Percentiles rank a stretch among this genome's conserved stretches.
phyloP scores from a whole-genome alignment of 169 alveolate genomes.

The Plasmodium sp. region DNA sequence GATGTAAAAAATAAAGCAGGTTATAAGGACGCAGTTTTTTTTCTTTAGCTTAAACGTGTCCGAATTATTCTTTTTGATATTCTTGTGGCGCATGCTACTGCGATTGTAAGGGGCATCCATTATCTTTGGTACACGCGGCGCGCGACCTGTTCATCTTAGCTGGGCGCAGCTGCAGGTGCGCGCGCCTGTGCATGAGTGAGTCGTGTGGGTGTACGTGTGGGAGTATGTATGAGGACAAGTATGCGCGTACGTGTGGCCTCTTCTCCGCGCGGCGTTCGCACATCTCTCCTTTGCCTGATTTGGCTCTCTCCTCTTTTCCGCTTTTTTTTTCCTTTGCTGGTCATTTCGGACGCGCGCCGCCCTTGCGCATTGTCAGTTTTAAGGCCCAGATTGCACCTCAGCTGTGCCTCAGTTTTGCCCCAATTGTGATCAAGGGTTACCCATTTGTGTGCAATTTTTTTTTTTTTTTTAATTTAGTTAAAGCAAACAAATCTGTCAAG shows the following conservation, averaged over 20 bases:
- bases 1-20: slow-evolving; percentile 34
- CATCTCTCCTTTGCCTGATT: neutral
- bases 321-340: neutral
- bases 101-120: slow-evolving; percentile 4
- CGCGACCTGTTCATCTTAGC: neutral
- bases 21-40: slow-evolving; percentile 35
- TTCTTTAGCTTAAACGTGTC: neutral
- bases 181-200: neutral
- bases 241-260: neutral
- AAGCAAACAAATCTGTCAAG: neutral
- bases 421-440: neutral
- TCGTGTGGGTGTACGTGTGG: neutral
- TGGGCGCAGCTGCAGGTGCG: neutral
- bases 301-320: neutral
- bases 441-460: neutral
- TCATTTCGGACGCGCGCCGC: neutral
- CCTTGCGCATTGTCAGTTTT: neutral
- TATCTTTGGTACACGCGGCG: neutral
- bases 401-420: neutral
- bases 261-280: neutral
- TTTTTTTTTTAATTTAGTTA: neutral
- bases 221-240: neutral
- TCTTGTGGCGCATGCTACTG: neutral
- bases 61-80: neutral
- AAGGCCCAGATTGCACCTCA: neutral